Conservation (phyloP, 2,329 filamentous ascomycete genomes). For the Fusarium paranaense region DNA sequence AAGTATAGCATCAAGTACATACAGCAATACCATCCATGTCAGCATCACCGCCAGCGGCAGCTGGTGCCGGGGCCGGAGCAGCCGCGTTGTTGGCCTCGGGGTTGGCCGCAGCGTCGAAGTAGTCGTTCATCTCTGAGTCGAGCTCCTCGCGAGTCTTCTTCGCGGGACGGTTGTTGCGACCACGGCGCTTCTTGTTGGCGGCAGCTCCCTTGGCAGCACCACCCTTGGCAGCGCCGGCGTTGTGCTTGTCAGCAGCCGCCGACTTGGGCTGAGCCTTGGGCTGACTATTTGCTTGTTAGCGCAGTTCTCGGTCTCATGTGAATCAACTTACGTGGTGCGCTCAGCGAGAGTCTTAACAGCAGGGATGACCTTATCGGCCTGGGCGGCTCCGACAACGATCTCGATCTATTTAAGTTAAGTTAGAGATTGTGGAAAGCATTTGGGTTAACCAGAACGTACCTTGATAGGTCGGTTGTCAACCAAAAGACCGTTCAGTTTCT, state of each 20-base stretch:
- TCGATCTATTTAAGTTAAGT: slow-evolving; percentile 74
- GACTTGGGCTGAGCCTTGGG: slow-evolving; percentile 76
- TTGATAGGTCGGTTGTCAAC: slow-evolving; percentile 93
- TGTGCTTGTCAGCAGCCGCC: slow-evolving; percentile 79
- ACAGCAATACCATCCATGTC: slow-evolving; percentile 75
- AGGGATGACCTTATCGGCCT: slow-evolving; percentile 74
- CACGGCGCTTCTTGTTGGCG: slow-evolving; percentile 64
- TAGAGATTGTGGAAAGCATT: slow-evolving; percentile 24
- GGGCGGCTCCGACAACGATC: slow-evolving; percentile 84
- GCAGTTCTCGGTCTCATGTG: background rate
- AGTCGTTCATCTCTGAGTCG: slow-evolving; percentile 97
- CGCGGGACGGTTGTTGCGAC: slow-evolving; percentile 70
- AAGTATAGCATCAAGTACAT: slow-evolving; percentile 22
- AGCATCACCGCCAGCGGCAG: slow-evolving; percentile 64
- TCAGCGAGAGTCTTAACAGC: slow-evolving; percentile 80
- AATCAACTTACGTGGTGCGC: slow-evolving; percentile 74
- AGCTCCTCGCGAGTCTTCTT: slow-evolving; percentile 96
- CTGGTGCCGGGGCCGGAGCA: slow-evolving; percentile 59
- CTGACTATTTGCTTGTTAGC: slow-evolving; percentile 44
- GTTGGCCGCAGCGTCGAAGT: slow-evolving; percentile 72
- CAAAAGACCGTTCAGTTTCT: slow-evolving; percentile 86
- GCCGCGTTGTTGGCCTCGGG: slow-evolving; percentile 61
- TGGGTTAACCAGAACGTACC: slow-evolving; percentile 59
- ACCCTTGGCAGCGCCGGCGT: slow-evolving; percentile 58
- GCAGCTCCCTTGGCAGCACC: slow-evolving; percentile 57